Conservation (phyloP, 306 rosid genomes). For the Quercus berberidifolia region DNA sequence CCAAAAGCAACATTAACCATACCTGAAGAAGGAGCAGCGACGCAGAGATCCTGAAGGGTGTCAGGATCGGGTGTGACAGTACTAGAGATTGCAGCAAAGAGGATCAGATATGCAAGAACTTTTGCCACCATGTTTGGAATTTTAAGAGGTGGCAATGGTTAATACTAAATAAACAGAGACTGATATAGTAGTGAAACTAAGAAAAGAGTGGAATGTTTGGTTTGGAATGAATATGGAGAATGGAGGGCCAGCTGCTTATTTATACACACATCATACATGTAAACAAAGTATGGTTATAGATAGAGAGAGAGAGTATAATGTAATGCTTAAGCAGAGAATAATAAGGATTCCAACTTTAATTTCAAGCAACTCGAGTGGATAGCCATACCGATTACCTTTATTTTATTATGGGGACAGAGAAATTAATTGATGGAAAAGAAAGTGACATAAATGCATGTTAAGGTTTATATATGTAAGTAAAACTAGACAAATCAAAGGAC, state of each 20-base stretch:
- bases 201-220: not conserved
- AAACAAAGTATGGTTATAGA: not conserved
- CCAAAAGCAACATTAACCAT: not conserved
- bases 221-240: slow-evolving; percentile 19
- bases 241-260: slow-evolving; percentile 6
- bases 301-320: slow-evolving; percentile 11
- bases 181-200: not conserved
- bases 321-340: slow-evolving; percentile 20
- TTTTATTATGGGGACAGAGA: not conserved
- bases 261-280: slow-evolving; percentile 6
- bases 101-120: slow-evolving; percentile 12
- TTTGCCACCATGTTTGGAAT: slow-evolving; percentile 27
- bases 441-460: not conserved
- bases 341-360: slow-evolving; percentile 30
- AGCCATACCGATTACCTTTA: not conserved
- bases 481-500: not conserved
- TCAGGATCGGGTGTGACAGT: slow-evolving; percentile 46
- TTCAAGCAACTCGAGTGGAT: slow-evolving; percentile 31
- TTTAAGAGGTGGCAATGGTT: slow-evolving; percentile 11
- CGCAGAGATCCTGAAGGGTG: slow-evolving; percentile 54
- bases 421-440: not conserved
- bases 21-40: slow-evolving; percentile 53
- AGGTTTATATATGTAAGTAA: not conserved
- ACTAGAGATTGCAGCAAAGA: slow-evolving; percentile 27
- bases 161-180: not conserved